Evolutionary conservation across 768 basidiomycete genomes (phyloP).

Genomic region (Pluteus cervinus): DNA sequence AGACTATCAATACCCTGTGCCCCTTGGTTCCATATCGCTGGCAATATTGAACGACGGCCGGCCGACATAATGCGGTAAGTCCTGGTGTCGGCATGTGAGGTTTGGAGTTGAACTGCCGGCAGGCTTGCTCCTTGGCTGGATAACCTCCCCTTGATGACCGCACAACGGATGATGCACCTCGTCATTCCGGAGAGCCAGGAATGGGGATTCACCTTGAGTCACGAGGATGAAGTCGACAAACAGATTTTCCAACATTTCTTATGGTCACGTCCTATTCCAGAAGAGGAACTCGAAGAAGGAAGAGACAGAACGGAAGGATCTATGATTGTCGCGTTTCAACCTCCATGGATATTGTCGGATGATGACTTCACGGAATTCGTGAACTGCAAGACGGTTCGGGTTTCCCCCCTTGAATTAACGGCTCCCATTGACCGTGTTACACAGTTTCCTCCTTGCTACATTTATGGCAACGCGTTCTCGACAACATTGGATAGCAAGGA

Average conservation of each 20-base stretch:
- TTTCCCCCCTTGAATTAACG: conserved; percentile 9
- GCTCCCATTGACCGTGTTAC: conserved; percentile 6
- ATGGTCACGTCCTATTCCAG: conserved; percentile 23
- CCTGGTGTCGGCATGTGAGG: background rate
- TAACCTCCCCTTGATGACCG: conserved; percentile 45
- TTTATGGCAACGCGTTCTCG: conserved; percentile 27
- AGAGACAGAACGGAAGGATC: conserved; percentile 22
- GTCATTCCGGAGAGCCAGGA: conserved; percentile 32
- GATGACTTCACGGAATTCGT: conserved; percentile 50
- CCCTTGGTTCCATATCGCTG: conserved; percentile 27
- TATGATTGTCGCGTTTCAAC: conserved; percentile 52
- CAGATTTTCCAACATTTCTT: conserved; percentile 39
- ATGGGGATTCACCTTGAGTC: conserved; percentile 35
- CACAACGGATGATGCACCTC: conserved; percentile 40
- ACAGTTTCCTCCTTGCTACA: conserved; percentile 34
- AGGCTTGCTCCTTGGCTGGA: conserved; percentile 47
- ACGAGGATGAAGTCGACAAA: conserved; percentile 27
- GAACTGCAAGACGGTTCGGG: conserved; percentile 31
- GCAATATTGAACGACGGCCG: conserved; percentile 28
- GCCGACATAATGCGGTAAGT: conserved; percentile 38
- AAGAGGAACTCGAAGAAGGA: conserved; percentile 10
- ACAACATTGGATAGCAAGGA: conserved; percentile 34
- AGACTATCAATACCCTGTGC: conserved; percentile 38
- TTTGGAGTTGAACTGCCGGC: background rate
- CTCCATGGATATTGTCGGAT: conserved; percentile 52